Evolutionary conservation across 164 flowering plant species (phyloP).

Genomic region (Nymphaea thermarum): DNA sequence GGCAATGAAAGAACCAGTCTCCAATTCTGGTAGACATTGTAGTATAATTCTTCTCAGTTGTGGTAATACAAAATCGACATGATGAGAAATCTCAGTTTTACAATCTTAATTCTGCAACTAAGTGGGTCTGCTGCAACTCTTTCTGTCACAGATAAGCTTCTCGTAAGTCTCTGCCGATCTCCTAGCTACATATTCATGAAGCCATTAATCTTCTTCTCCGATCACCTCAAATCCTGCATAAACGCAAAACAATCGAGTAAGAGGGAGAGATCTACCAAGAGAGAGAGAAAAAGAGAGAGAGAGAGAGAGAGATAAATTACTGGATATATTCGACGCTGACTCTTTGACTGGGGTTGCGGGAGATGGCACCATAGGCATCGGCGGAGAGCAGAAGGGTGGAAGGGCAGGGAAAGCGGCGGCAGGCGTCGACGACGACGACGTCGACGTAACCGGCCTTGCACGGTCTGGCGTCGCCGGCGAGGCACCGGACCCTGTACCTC

Average conservation of each 20-base stretch:
- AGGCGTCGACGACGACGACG: constrained; percentile 39
- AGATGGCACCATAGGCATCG: constrained; percentile 36
- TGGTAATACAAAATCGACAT: no score
- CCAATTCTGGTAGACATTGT: no score
- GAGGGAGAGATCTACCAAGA: not conserved
- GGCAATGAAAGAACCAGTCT: no score
- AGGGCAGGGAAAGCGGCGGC: constrained; percentile 31
- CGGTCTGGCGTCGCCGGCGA: constrained; percentile 33
- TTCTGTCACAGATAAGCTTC: no score
- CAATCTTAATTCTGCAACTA: no score
- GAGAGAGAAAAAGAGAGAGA: constrained; percentile 1
- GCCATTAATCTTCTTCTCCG: no score
- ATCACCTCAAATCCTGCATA: no score
- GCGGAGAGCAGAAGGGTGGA: constrained; percentile 31
- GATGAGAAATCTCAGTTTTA: no score
- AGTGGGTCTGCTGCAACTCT: no score
- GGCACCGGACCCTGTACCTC: constrained; percentile 34
- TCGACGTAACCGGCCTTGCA: constrained; percentile 36
- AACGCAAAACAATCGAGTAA: not conserved
- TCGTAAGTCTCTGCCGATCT: no score
- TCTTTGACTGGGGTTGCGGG: constrained; percentile 15
- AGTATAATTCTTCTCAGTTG: no score
- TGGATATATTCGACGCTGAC: constrained; percentile 33
- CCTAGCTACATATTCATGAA: no score
- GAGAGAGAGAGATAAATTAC: constrained; percentile 13